These are phyloP conservation scores for Plasmodium fragile DNA, from an alignment of 169 alveolate genomes.

Conservation along the genomic window DNA sequence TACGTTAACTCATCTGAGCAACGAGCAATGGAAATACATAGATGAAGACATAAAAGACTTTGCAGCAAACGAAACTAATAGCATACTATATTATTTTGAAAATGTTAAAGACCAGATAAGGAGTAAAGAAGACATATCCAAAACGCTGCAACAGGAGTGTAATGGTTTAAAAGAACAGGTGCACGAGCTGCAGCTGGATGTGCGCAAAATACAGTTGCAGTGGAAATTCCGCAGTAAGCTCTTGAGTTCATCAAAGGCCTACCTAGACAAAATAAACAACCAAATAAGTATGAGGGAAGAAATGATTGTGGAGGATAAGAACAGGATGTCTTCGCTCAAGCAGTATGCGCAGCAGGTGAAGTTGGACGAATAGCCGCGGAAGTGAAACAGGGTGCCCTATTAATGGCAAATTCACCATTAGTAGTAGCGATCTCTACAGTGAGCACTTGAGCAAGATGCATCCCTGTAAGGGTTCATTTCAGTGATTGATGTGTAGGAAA, in stretches of 20 bases:
- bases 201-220: constrained; percentile 65
- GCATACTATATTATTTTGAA: constrained; percentile 49
- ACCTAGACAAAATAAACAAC: constrained; percentile 65
- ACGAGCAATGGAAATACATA: constrained; percentile 67
- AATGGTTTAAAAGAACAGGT: constrained; percentile 28
- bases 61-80: constrained; percentile 56
- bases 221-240: constrained; percentile 72
- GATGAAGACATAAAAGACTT: constrained; percentile 71
- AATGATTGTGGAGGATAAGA: constrained; percentile 41
- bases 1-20: constrained; percentile 68
- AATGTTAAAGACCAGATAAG: constrained; percentile 11
- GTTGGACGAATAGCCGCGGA: neutral
- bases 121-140: constrained; percentile 5
- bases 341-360: constrained; percentile 35
- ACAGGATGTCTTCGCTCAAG: constrained; percentile 23
- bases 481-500: neutral
- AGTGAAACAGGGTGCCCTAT: neutral
- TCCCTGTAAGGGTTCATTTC: neutral
- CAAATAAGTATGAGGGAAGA: constrained; percentile 48
- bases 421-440: neutral
- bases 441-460: neutral
- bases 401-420: neutral
- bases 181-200: constrained; percentile 10
- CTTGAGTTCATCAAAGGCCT: constrained; percentile 16
- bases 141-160: constrained; percentile 3